Evolutionary conservation across 192 early-diverging fungal species (phyloP).

Genomic region (Chytriomyces sp.): DNA sequence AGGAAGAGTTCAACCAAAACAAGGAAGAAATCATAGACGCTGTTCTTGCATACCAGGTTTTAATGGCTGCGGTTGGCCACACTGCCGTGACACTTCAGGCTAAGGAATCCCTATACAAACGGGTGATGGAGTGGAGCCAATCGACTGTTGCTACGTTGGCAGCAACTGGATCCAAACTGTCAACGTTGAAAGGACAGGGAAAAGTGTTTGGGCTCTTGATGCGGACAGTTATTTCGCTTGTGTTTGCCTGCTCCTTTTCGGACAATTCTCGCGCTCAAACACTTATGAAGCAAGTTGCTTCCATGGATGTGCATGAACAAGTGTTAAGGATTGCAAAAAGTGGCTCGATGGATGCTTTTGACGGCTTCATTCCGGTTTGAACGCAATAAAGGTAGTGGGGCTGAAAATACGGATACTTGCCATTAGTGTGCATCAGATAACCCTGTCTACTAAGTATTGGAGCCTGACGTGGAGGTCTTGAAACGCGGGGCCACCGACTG

Average conservation of each 20-base stretch:
- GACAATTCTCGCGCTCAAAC: neutral
- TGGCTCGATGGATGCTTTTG: neutral
- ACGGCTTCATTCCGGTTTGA: neutral
- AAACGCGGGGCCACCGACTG: too few relatives aligned
- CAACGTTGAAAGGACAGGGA: conserved; percentile 1
- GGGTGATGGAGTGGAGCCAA: neutral
- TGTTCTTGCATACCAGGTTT: conserved; percentile 23
- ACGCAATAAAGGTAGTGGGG: neutral
- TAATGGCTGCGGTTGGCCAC: neutral
- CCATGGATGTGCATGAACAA: neutral
- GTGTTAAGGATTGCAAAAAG: neutral
- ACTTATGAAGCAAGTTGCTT: neutral
- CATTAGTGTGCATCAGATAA: neutral
- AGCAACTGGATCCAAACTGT: neutral
- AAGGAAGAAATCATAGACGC: conserved; percentile 71
- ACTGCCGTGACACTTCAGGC: neutral
- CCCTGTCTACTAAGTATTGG: neutral
- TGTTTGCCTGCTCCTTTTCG: neutral
- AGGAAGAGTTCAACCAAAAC: conserved; percentile 76
- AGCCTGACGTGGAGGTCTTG: too few relatives aligned
- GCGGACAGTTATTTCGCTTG: neutral
- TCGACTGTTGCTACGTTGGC: neutral
- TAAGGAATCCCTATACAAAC: neutral
- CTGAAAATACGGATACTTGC: neutral
- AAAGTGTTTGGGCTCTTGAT: neutral